Evolutionary conservation across 495 filamentous ascomycete species (phyloP), one percentile per base, ranked within the genome.

Genomic region (Saxophila tyrrhenica): DNA sequence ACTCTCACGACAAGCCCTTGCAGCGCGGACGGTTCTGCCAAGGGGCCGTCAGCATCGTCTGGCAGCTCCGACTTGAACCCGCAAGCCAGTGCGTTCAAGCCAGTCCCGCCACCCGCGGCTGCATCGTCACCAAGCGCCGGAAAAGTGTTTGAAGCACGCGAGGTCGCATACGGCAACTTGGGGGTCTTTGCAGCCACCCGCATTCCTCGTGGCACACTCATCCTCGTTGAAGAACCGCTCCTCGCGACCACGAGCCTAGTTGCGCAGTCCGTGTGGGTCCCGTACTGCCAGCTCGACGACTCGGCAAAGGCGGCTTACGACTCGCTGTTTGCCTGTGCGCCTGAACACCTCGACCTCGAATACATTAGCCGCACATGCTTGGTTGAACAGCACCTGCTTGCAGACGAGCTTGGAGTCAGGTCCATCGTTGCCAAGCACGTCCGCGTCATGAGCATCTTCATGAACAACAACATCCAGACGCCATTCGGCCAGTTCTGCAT

Each of bases 281-380:
- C 58, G 8, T 62, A 62, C 52, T 44, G 44, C 29, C 46, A 42
- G 0, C 59, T 66, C 0, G 23, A 22, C 17, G 38, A 53, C n/a
- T 21, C 20, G 21, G 15, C 54, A 22, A 63, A 59, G 39, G 17
- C 32, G 19, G 38, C 48, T 2, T 63, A 50, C 46, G 60, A 62
- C 45, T 47, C 51, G 0, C 58, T 70, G 9, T 54, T 64, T 46
- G 63, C 51, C 22, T 56, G 48, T 29, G 55, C 64, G 50, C 38
- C 48, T 1, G 23, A 32, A 3, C 19, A 20, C 25, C 11, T 56
- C 3, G 50, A 56, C 9, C 62, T 66, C 38, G 58, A 65, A 16
- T 51, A 59, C 0, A 29, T 16, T 20, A 54, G 51, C 22, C 62
- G 60, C 48, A 47, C 55, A 0, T 23, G 32, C 1, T 21, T 51